Evolutionary conservation across 805 yeast species (phyloP).

Genomic region (Candida ovalis): DNA sequence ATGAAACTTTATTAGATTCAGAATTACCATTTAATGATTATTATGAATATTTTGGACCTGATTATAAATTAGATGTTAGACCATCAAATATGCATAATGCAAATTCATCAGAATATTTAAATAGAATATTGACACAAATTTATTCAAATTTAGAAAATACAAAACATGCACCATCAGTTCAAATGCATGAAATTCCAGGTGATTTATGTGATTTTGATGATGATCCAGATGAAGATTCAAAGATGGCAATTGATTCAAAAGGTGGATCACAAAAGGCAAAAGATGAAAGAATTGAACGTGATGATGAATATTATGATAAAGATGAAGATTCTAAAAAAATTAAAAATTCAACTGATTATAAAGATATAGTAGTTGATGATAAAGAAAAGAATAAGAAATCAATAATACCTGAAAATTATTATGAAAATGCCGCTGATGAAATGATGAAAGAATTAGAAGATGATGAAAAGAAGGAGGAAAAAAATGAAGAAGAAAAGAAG

Average conservation of each 20-base stretch:
- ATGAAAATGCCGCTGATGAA: conserved; percentile 27
- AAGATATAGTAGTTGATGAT: conserved; percentile 5
- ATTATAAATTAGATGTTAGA: conserved; percentile 88
- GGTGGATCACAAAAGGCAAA: conserved; percentile 89
- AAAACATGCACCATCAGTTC: conserved; percentile 97
- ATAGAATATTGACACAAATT: conserved; percentile 76
- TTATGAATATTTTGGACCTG: conserved; percentile 97
- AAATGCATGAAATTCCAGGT: conserved; percentile 81
- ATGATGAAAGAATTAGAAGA: conserved; percentile 26
- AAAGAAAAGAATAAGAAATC: conserved; percentile 2
- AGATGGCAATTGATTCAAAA: conserved; percentile 76
- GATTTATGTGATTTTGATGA: conserved; percentile 87
- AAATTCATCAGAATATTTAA: conserved; percentile 86
- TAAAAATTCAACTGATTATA: conserved; percentile 21
- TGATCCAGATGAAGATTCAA: conserved; percentile 73
- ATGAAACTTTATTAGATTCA: conserved; percentile 71
- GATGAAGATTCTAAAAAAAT: conserved; percentile 41
- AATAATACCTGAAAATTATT: conserved; percentile 22
- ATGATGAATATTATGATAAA: conserved; percentile 73
- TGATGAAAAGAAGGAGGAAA: conserved; percentile 11
- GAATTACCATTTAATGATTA: conserved; percentile 92
- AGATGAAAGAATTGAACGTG: conserved; percentile 67
- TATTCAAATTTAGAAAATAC: conserved; percentile 79
- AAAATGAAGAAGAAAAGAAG: neutral
- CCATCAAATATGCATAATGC: conserved; percentile 97